These are phyloP conservation scores for Pleurotus tuber-regium DNA, from an alignment of 768 basidiomycete genomes.

Conservation along the genomic window DNA sequence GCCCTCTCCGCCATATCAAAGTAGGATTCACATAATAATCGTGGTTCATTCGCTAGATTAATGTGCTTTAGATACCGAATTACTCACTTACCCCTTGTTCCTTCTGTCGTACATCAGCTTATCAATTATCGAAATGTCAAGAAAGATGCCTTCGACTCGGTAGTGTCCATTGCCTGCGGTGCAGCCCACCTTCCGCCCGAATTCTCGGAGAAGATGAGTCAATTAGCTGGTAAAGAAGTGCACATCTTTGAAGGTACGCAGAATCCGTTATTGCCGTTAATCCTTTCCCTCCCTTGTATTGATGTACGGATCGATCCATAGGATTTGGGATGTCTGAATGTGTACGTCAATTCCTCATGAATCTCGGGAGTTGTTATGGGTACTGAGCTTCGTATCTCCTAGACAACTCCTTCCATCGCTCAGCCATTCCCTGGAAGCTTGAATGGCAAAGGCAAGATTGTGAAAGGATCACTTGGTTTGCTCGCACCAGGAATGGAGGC, in stretches of 20 bases:
- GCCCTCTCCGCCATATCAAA: slow-evolving; percentile 55
- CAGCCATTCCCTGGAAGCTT: slow-evolving; percentile 46
- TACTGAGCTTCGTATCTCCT: slow-evolving; percentile 1
- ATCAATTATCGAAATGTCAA: slow-evolving; percentile 51
- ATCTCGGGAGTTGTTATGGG: neutral
- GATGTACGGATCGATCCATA: slow-evolving; percentile 18
- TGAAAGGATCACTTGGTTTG: slow-evolving; percentile 50
- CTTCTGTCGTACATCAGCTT: slow-evolving; percentile 64
- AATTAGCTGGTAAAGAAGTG: slow-evolving; percentile 31
- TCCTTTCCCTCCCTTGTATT: neutral
- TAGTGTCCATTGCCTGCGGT: slow-evolving; percentile 45
- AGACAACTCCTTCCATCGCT: slow-evolving; percentile 55
- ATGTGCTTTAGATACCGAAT: slow-evolving; percentile 53
- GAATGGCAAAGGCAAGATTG: slow-evolving; percentile 35
- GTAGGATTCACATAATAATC: slow-evolving; percentile 46
- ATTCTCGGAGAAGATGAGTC: slow-evolving; percentile 39
- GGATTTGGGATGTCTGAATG: slow-evolving; percentile 75
- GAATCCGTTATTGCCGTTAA: too few relatives aligned
- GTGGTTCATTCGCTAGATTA: too few relatives aligned
- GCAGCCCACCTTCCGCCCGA: slow-evolving; percentile 68
- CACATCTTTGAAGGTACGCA: slow-evolving; percentile 47
- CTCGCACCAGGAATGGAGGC: slow-evolving; percentile 65
- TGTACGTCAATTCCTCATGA: slow-evolving; percentile 36
- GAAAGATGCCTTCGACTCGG: slow-evolving; percentile 50
- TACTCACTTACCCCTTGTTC: slow-evolving; percentile 49